phyloP scores from a whole-genome alignment of 208 protist species.

The Wallacemonas sp. region DNA sequence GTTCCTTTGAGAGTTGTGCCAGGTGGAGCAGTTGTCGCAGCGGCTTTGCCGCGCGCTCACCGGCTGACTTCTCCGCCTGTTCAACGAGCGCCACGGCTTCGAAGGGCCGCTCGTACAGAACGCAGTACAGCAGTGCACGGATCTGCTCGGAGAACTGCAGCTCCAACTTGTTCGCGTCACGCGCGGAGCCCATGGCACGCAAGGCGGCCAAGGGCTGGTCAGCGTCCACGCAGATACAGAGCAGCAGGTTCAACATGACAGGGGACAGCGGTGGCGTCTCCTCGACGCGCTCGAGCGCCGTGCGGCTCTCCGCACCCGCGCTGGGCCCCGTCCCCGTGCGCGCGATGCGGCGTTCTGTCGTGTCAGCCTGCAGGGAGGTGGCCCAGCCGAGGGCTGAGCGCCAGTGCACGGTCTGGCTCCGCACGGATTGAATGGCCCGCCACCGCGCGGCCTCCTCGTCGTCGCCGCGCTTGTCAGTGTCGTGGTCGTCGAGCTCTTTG shows the following conservation, averaged over 20 bases:
- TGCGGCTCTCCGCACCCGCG: constrained; percentile 29
- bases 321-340: constrained; percentile 66
- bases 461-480: background rate
- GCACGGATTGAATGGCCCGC: background rate
- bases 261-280: constrained; percentile 36
- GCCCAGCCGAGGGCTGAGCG: constrained; percentile 76
- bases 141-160: constrained; percentile 63
- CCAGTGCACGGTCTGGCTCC: constrained; percentile 61
- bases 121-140: constrained; percentile 71
- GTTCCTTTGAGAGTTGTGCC: constrained; percentile 23
- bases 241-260: constrained; percentile 61
- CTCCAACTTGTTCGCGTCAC: constrained; percentile 62
- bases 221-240: constrained; percentile 79
- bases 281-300: constrained; percentile 18
- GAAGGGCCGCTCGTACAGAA: constrained; percentile 64
- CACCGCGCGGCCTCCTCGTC: background rate
- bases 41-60: constrained; percentile 32
- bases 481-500: background rate
- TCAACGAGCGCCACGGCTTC: constrained; percentile 77
- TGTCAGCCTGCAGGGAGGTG: constrained; percentile 43
- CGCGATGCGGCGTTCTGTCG: constrained; percentile 43
- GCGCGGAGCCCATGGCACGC: constrained; percentile 62
- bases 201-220: constrained; percentile 73
- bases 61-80: constrained; percentile 39
- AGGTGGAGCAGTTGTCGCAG: constrained; percentile 54